Conservation (phyloP, 208 protist species). For the Leishmania amazonensis region DNA sequence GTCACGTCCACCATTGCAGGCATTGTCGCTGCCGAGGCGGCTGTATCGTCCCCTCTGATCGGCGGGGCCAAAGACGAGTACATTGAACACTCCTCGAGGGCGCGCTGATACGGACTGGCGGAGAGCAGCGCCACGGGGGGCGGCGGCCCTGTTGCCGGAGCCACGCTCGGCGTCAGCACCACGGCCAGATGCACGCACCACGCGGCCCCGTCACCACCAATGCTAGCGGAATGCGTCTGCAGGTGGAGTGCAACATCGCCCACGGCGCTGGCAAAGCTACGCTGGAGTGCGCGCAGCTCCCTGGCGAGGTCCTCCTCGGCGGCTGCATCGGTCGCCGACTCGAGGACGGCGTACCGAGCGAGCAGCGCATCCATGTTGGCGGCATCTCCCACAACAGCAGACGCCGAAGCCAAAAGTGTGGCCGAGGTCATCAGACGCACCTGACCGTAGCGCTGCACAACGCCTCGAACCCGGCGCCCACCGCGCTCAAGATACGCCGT, state of each 20-base stretch:
- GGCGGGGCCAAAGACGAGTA: constrained; percentile 32
- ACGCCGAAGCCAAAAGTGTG: constrained; percentile 36
- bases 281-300: constrained; percentile 50
- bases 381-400: not conserved
- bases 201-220: constrained; percentile 23
- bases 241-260: constrained; percentile 38
- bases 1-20: constrained; percentile 30
- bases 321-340: constrained; percentile 39
- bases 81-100: constrained; percentile 69
- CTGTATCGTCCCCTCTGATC: not conserved
- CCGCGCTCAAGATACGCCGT: constrained; percentile 62
- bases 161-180: constrained; percentile 11
- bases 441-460: constrained; percentile 71
- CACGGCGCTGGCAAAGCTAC: constrained; percentile 33
- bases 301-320: constrained; percentile 49
- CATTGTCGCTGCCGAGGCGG: not conserved
- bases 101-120: constrained; percentile 46
- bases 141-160: not conserved
- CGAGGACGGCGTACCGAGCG: constrained; percentile 42
- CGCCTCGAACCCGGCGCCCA: constrained; percentile 48
- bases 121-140: constrained; percentile 62
- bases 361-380: constrained; percentile 23
- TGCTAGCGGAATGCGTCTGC: constrained; percentile 15
- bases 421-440: constrained; percentile 82
- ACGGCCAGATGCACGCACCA: constrained; percentile 71